phyloP scores from a whole-genome alignment of 2,329 filamentous ascomycete genomes.

The Penicillium sclerotiorum region DNA sequence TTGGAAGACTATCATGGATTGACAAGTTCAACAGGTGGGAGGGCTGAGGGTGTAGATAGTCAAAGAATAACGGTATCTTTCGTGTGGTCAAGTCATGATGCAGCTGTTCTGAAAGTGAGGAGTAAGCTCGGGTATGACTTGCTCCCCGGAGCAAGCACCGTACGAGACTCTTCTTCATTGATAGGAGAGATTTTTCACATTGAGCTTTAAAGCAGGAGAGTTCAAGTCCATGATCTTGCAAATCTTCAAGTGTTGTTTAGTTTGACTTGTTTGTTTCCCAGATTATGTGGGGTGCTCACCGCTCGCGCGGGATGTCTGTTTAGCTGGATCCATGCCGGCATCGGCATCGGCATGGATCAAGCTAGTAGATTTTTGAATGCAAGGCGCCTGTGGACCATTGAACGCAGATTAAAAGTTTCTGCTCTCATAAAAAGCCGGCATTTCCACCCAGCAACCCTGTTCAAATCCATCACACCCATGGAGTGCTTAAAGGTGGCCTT shows the following conservation, averaged over 20 bases:
- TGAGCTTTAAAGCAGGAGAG: slow-evolving; percentile 4
- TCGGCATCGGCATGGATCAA: too few species aligned
- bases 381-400: too few species aligned
- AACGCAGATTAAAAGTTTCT: not conserved
- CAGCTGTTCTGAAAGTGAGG: slow-evolving; percentile 43
- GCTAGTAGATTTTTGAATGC: too few species aligned
- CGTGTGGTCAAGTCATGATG: slow-evolving; percentile 52
- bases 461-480: not conserved
- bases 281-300: too few species aligned
- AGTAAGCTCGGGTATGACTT: slow-evolving; percentile 19
- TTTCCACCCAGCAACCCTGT: not conserved
- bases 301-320: too few species aligned
- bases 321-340: too few species aligned
- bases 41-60: slow-evolving; percentile 62
- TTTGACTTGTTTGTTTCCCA: too few species aligned
- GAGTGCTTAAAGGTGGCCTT: slow-evolving; percentile 51
- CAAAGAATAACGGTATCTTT: slow-evolving; percentile 53
- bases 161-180: slow-evolving; percentile 5
- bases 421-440: not conserved
- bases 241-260: too few species aligned
- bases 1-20: slow-evolving; percentile 59
- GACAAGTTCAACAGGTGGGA: slow-evolving; percentile 68
- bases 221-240: too few species aligned
- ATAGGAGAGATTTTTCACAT: too few species aligned
- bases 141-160: slow-evolving; percentile 1